These are phyloP conservation scores for Albatrellus ellisii DNA, from an alignment of 768 basidiomycete genomes.

Conservation along the genomic window DNA sequence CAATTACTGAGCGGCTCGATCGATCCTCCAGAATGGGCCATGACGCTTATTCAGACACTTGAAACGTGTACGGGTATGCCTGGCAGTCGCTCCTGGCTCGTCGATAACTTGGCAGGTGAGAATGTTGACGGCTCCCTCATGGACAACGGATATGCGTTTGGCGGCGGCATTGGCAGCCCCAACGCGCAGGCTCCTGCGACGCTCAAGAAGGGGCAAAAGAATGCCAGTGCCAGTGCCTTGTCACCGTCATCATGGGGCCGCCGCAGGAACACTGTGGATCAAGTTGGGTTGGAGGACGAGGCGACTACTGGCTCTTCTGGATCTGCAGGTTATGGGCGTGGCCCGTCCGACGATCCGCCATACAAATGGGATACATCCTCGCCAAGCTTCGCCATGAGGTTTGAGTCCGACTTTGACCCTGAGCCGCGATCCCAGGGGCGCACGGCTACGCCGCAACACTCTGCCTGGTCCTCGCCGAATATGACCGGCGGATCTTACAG, in stretches of 20 bases:
- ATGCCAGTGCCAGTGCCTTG: constrained; percentile 27
- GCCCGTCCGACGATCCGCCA: constrained; percentile 12
- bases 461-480: background rate
- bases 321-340: background rate
- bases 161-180: constrained; percentile 34
- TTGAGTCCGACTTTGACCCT: constrained; percentile 10
- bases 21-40: constrained; percentile 68
- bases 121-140: constrained; percentile 18
- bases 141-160: constrained; percentile 41
- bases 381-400: constrained; percentile 8
- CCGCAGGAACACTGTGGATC: constrained; percentile 36
- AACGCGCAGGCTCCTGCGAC: constrained; percentile 17
- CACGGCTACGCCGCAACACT: constrained; percentile 1
- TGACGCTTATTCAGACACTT: constrained; percentile 59
- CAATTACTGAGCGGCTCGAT: constrained; percentile 71
- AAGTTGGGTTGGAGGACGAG: constrained; percentile 27
- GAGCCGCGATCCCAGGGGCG: background rate
- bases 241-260: constrained; percentile 56
- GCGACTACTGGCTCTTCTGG: constrained; percentile 12
- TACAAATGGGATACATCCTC: constrained; percentile 13
- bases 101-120: constrained; percentile 21
- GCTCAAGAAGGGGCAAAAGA: constrained; percentile 5
- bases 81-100: constrained; percentile 53
- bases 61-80: constrained; percentile 61
- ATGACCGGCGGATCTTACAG: background rate